Base-by-base conservation (phyloP, 352 stramenopile species). In the Pythium brachiatum region DNA sequence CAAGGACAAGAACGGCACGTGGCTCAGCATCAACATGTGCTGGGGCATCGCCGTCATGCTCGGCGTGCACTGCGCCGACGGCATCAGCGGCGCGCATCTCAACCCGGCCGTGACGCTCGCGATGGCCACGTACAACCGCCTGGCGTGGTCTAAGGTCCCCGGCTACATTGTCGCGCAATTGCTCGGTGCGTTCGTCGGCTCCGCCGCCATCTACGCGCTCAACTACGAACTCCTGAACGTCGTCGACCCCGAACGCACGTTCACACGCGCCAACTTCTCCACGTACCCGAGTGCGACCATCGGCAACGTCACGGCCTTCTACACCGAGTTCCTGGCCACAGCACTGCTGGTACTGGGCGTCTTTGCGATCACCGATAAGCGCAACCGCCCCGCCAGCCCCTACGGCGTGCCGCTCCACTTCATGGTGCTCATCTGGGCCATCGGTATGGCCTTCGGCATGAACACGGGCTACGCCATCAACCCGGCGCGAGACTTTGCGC, bases 11-110 rank as follows among this genome's bases (percentile, higher is more conserved):
- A n/a, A n/a, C n/a, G n/a, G n/a, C n/a, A n/a, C n/a, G n/a, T 90
- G 81, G 78, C 75, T 76, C 7, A 88, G 79, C 32, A 88, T 90
- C 58, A 83, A 79, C 20, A 68, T 90, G 25, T 79, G 81, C 46
- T 90, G 82, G 55, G 79, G 81, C 26, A 89, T 90, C 47, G 81
- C 78, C 39, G 62, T 90, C 34, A 86, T 89, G 74, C 78, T 89
- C 66, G 81, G 79, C 1, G 66, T 90, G 4, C 87, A 89, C 66
- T 73, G 76, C 13, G 89, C 81, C 16, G 81, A 76, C 9, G 82
- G 79, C 39, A 78, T 91, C 25, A 88, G 76, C 31, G 82, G 82
- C 21, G 80, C 79, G 12, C 82, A 91, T 66, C 60, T 91, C 25
- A 91, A 91, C 54, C 82, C 82, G 3, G 79, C 80, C 12, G 82